phyloP scores from a whole-genome alignment of 257 asterid genomes.

The Leonotis leonurus region DNA sequence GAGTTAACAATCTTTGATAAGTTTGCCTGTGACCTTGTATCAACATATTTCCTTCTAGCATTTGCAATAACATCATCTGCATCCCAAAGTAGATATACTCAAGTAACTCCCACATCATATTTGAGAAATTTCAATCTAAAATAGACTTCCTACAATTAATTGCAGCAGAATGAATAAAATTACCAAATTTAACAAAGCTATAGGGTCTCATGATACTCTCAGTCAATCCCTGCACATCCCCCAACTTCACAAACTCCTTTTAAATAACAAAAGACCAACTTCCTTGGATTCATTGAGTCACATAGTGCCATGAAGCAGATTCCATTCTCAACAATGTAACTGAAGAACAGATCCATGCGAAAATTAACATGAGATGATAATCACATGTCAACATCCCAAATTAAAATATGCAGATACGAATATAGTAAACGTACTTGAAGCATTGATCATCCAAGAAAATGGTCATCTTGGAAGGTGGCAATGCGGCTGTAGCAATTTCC shows the following conservation, averaged over 20 bases:
- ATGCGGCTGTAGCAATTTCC: constrained; percentile 42
- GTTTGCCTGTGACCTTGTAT: constrained; percentile 55
- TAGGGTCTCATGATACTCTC: constrained; percentile 37
- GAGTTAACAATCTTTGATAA: constrained; percentile 34
- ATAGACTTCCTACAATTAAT: background rate
- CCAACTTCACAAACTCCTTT: constrained; percentile 39
- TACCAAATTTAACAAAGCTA: constrained; percentile 50
- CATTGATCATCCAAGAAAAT: constrained; percentile 38
- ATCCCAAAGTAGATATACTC: background rate
- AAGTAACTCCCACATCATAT: background rate
- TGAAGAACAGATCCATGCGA: constrained; percentile 13
- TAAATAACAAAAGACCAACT: constrained; percentile 42
- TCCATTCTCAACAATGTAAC: constrained; percentile 49
- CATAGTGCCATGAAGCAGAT: constrained; percentile 48
- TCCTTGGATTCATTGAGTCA: constrained; percentile 48
- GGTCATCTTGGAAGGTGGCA: constrained; percentile 37
- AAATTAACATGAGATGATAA: background rate
- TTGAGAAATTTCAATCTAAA: background rate
- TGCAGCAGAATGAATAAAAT: background rate
- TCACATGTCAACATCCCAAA: background rate
- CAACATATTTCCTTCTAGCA: constrained; percentile 43
- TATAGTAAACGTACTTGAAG: constrained; percentile 31
- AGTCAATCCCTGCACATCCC: constrained; percentile 17
- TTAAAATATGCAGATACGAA: background rate
- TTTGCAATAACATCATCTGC: constrained; percentile 44